Conservation (phyloP, 2,329 filamentous ascomycete genomes). For the Annulohypoxylon truncatum region DNA sequence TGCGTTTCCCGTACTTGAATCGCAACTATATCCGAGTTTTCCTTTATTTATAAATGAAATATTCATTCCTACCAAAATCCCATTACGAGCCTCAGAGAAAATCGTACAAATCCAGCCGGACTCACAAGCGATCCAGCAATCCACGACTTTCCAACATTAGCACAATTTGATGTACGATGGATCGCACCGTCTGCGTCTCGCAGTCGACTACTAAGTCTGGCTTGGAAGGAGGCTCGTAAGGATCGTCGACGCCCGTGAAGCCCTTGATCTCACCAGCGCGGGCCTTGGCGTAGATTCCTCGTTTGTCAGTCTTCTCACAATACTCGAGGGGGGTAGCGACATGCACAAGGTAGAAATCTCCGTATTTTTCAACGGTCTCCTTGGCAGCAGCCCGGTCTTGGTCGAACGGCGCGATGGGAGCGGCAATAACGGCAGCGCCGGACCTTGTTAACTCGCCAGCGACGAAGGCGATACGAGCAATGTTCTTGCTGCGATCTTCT, state of each 20-base stretch:
- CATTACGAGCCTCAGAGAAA: slow-evolving; percentile 17
- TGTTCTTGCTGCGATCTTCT: slow-evolving; percentile 93
- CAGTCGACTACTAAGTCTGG: slow-evolving; percentile 86
- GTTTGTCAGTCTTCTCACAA: slow-evolving; percentile 94
- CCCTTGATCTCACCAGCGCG: slow-evolving; percentile 93
- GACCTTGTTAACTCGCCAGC: slow-evolving; percentile 93
- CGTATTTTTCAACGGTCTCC: slow-evolving; percentile 87
- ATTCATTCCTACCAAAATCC: background rate
- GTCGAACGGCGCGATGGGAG: slow-evolving; percentile 95
- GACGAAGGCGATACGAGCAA: slow-evolving; percentile 95
- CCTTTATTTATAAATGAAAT: slow-evolving; percentile 9
- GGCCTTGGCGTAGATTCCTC: slow-evolving; percentile 87
- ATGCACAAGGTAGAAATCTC: slow-evolving; percentile 94
- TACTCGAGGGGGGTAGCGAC: slow-evolving; percentile 93
- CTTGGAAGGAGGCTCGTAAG: slow-evolving; percentile 87
- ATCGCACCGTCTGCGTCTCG: slow-evolving; percentile 88
- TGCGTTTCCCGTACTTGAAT: slow-evolving; percentile 1
- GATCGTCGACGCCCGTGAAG: slow-evolving; percentile 98
- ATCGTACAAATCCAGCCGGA: background rate
- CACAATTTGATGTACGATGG: slow-evolving; percentile 96
- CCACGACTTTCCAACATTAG: slow-evolving; percentile 90
- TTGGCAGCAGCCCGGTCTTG: slow-evolving; percentile 79
- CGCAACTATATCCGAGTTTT: slow-evolving; percentile 18
- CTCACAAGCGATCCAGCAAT: slow-evolving; percentile 77
- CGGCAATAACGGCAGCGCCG: slow-evolving; percentile 93